Evolutionary conservation across 129 eudicot species (phyloP), one percentile per base, ranked within the genome.

Genomic region (Apium graveolens): DNA sequence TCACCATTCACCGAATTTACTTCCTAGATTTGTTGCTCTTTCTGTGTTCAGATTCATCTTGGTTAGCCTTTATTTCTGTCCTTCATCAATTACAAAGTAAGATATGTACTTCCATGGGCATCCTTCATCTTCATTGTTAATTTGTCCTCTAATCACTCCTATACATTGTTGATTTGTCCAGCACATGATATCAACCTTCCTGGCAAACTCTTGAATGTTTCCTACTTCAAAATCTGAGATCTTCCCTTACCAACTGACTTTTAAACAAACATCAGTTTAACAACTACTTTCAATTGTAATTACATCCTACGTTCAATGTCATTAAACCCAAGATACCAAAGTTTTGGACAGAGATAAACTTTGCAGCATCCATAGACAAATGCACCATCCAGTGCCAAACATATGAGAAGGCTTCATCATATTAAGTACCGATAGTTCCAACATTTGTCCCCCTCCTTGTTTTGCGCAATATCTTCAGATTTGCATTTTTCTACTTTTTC

Each of bases 161-260:
- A 62, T 85, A 85, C 75, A 82, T 82, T 13, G 85, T 79, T 5
- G 85, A 85, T 69, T 88, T 88, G 10, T 88, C 91, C 12, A 83
- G 75, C 35, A 88, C 91, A n/a, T 88, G 89, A 70, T 88, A 88
- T 14, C 86, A 87, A 4, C 91, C 91, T 73, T 88, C 89, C 34
- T 83, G 79, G 1, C 87, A 83, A 20, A 83, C 39, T 63, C 91
- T 80, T 85, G 81, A 74, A 49, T 88, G 91, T 74, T 85, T 78
- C 69, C 75, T 87, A 2, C 32, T 62, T 62, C 85, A 81, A 21
- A 87, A 85, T 77, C 81, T 83, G n/a, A n/a, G n/a, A n/a, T 74
- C 68, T 11, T 62, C 13, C 11, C 32, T 62, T n/a, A n/a, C 86
- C 6, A 88, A 41, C 0, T 66, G 46, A 86, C 92, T 80, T 84